phyloP scores from a whole-genome alignment of 2,329 filamentous ascomycete genomes.

The Lecanicillium sp. region DNA sequence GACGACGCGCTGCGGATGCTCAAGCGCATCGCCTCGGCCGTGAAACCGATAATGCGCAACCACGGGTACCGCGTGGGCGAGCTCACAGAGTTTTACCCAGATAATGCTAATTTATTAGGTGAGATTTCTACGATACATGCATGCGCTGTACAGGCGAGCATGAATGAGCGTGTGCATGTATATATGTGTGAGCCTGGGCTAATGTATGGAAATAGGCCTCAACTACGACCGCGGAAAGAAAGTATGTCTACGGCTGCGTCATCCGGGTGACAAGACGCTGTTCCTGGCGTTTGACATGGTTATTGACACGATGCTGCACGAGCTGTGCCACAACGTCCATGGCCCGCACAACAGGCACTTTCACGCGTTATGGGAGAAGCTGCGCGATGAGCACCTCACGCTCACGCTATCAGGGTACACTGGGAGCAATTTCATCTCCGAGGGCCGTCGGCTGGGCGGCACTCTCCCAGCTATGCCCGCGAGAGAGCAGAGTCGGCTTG shows the following conservation, averaged over 20 bases:
- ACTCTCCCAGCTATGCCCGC: conserved; percentile 45
- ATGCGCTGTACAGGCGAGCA: too few relatives aligned
- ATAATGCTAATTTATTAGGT: conserved; percentile 67
- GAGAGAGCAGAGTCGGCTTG: conserved; percentile 61
- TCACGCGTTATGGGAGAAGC: conserved; percentile 80
- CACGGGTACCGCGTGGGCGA: conserved; percentile 73
- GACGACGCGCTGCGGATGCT: conserved; percentile 54
- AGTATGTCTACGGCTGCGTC: conserved; percentile 77
- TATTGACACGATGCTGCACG: conserved; percentile 88
- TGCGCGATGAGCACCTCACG: conserved; percentile 77
- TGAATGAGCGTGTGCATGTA: too few relatives aligned
- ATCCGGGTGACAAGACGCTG: conserved; percentile 64
- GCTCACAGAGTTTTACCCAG: conserved; percentile 80
- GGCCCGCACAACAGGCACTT: conserved; percentile 81
- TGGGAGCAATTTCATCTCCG: conserved; percentile 78
- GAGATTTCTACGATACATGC: conserved; percentile 16
- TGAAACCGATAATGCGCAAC: conserved; percentile 92
- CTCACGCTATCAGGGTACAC: conserved; percentile 78
- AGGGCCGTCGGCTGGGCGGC: conserved; percentile 69
- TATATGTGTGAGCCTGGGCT: not conserved
- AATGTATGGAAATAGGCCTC: conserved; percentile 44
- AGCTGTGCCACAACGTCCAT: conserved; percentile 81
- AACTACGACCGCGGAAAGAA: conserved; percentile 72
- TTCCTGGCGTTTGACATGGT: conserved; percentile 78
- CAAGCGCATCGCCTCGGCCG: conserved; percentile 75